phyloP scores from a whole-genome alignment of 2,329 filamentous ascomycete genomes.

The Zopfia rhizophila region DNA sequence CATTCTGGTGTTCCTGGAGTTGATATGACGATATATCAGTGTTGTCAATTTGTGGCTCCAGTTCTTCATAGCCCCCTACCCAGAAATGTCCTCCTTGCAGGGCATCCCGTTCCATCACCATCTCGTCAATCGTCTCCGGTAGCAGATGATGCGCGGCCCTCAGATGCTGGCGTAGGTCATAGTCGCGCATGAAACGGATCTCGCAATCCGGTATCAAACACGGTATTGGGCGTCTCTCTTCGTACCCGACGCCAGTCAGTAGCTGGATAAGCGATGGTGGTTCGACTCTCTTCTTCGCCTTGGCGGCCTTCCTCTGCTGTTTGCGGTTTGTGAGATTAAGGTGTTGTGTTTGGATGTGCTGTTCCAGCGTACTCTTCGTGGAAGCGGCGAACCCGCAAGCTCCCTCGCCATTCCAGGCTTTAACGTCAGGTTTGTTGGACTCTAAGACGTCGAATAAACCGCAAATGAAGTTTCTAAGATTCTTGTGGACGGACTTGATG shows the following conservation, averaged over 20 bases:
- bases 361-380: constrained; percentile 81
- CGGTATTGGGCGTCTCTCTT: constrained; percentile 59
- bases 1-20: not conserved
- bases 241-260: constrained; percentile 68
- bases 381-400: constrained; percentile 81
- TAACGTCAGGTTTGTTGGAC: constrained; percentile 64
- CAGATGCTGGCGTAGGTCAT: constrained; percentile 66
- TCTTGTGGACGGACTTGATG: constrained; percentile 79
- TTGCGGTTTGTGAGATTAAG: constrained; percentile 66
- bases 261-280: constrained; percentile 52
- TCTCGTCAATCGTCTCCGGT: constrained; percentile 36
- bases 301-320: constrained; percentile 45
- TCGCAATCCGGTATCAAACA: constrained; percentile 64
- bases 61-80: constrained; percentile 53
- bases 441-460: constrained; percentile 71
- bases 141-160: constrained; percentile 48
- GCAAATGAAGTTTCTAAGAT: constrained; percentile 79
- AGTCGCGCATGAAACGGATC: constrained; percentile 65
- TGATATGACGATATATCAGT: too few relatives aligned
- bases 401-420: constrained; percentile 70
- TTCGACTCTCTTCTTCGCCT: constrained; percentile 49
- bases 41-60: too few relatives aligned
- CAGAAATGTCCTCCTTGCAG: constrained; percentile 57
- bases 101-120: constrained; percentile 53
- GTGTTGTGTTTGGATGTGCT: constrained; percentile 86